Base-by-base conservation (phyloP, 192 early-diverging fungal genomes). In the Glomus cerebriforme region DNA sequence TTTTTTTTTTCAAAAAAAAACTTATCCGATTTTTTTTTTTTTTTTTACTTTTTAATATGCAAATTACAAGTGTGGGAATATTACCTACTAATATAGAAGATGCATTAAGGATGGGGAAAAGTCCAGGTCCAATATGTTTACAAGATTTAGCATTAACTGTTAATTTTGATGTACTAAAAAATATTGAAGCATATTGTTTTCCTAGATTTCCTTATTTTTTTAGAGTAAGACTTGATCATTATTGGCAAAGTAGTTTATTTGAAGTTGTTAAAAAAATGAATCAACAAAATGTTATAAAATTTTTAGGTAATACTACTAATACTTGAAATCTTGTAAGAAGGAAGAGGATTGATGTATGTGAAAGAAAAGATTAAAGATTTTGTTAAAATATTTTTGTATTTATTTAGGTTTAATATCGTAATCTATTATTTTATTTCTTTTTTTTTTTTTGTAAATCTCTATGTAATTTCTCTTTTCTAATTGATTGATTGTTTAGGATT, bases 191-290 rank as follows among this genome's bases (percentile, higher is more conserved):
- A 32, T 81, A 24, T n/a, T 85, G 80, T 54, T 81, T 79, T 29
- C 22, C 68, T 6, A 49, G 63, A 47, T 85, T 82, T 81, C 80
- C 79, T 17, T 85, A 85, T 32, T 80, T 81, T 79, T 85, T 82
- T 74, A 81, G 82, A 19, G 72, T 85, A 10, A 75, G 81, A 4
- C 68, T 83, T 58, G 83, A 85, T 68, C 54, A 82, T 73, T 85
- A 85, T 45, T 83, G 82, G 82, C 62, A 83, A 27, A 80, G 85
- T n/a, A 60, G 80, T 69, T 68, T 85, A 26, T 83, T 85, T 60
- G 68, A 80, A 32, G 72, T 82, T 10, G 80, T 72, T 9, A 81
- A 62, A 17, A 62, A 54, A 2, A 80, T 83, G 49, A 85, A 85
- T 63, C 78, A 79, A 62, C 64, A 58, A 60, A 85, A 85, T 37